phyloP scores from a whole-genome alignment of 345 rosid species.

The Salix exigua region DNA sequence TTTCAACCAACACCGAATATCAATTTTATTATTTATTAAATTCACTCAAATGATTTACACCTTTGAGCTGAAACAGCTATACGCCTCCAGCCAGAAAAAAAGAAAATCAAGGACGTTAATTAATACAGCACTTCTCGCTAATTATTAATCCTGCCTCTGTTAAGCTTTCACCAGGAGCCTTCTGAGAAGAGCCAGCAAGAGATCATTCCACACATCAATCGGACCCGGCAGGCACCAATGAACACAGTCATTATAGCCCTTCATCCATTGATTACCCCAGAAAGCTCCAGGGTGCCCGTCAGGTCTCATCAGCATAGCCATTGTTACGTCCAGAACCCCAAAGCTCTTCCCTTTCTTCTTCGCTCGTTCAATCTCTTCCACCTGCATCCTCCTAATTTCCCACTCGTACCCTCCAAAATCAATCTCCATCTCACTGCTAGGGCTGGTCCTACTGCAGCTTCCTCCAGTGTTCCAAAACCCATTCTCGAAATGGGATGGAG shows the following conservation, averaged over 20 bases:
- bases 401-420: constrained; percentile 29
- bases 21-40: too few relatives aligned
- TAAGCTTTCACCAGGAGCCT: not conserved
- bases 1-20: too few relatives aligned
- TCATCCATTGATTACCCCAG: constrained; percentile 84
- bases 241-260: constrained; percentile 69
- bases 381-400: constrained; percentile 50
- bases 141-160: not conserved
- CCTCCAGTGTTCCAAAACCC: constrained; percentile 84
- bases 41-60: too few relatives aligned
- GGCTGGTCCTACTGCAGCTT: constrained; percentile 53
- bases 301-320: constrained; percentile 70
- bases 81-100: too few relatives aligned
- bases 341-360: constrained; percentile 35
- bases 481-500: constrained; percentile 83
- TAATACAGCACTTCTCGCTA: not conserved
- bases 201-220: constrained; percentile 69
- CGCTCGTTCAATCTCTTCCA: constrained; percentile 41
- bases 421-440: constrained; percentile 28
- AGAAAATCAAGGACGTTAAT: too few relatives aligned
- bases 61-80: too few relatives aligned
- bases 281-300: constrained; percentile 73
- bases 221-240: constrained; percentile 98
- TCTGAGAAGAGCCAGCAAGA: constrained; percentile 46
- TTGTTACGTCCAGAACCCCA: constrained; percentile 55